These are phyloP conservation scores for Trichocomaceae sp. DNA, from an alignment of 2,329 filamentous ascomycete species.

Conservation along the genomic window DNA sequence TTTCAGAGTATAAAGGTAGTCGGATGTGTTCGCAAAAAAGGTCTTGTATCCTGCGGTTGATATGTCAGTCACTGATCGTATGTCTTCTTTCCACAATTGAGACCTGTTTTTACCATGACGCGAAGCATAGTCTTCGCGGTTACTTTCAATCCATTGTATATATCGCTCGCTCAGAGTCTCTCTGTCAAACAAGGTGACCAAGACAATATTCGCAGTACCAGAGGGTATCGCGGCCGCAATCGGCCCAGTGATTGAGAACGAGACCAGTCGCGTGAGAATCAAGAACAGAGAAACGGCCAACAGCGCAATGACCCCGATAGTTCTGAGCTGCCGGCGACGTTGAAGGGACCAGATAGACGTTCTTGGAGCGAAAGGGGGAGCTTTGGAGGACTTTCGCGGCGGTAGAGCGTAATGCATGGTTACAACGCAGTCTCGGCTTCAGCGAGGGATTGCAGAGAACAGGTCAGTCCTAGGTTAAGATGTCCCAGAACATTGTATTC, in stretches of 20 bases:
- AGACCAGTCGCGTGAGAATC: slow-evolving; percentile 34
- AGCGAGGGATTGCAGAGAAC: background rate
- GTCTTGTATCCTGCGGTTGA: slow-evolving; percentile 66
- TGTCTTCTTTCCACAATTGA: background rate
- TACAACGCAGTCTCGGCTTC: background rate
- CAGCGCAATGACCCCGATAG: slow-evolving; percentile 50
- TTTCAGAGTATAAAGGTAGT: slow-evolving; percentile 54
- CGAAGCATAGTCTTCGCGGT: slow-evolving; percentile 75
- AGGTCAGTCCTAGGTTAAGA: background rate
- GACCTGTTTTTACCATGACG: slow-evolving; percentile 64
- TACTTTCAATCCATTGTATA: slow-evolving; percentile 67
- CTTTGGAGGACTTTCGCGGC: slow-evolving; percentile 72
- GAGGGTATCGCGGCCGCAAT: slow-evolving; percentile 19
- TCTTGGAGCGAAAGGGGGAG: slow-evolving; percentile 59
- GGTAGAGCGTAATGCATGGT: slow-evolving; percentile 86
- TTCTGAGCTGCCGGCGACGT: slow-evolving; percentile 58
- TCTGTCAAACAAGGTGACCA: slow-evolving; percentile 79
- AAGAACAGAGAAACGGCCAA: slow-evolving; percentile 7
- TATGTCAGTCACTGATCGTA: slow-evolving; percentile 2
- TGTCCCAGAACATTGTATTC: slow-evolving; percentile 6
- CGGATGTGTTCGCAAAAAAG: slow-evolving; percentile 69
- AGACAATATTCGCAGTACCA: slow-evolving; percentile 52
- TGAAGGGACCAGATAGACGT: slow-evolving; percentile 32
- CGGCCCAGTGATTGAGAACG: slow-evolving; percentile 23
- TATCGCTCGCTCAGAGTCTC: slow-evolving; percentile 59